Evolutionary conservation across 2,329 filamentous ascomycete genomes (phyloP).

Genomic region (Akanthomyces uredinophilus): DNA sequence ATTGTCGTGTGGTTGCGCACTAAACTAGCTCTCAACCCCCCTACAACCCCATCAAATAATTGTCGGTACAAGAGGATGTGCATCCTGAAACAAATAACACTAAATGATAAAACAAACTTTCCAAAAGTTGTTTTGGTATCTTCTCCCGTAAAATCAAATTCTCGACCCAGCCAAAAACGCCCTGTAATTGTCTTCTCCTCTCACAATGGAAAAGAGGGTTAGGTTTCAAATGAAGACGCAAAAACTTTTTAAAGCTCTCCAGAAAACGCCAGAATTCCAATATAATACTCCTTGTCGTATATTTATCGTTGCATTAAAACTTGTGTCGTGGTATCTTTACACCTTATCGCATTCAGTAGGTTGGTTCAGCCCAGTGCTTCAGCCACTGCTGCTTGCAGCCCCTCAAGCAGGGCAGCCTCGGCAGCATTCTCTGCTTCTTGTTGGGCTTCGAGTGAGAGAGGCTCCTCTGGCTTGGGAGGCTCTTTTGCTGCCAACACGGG

Average conservation of each 20-base stretch:
- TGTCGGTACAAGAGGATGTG: no score
- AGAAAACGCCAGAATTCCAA: background rate
- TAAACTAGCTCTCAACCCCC: no score
- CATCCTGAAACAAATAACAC: background rate
- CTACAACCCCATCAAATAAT: no score
- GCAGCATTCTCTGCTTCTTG: slow-evolving; percentile 29
- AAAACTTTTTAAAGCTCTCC: background rate
- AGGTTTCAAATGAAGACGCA: background rate
- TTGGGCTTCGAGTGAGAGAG: slow-evolving; percentile 20
- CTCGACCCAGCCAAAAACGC: background rate
- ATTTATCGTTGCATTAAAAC: background rate
- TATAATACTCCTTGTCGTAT: background rate
- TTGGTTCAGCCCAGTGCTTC: slow-evolving; percentile 17
- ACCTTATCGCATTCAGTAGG: background rate
- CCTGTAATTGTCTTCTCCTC: slow-evolving; percentile 5
- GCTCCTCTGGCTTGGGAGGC: slow-evolving; percentile 20
- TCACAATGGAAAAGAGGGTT: background rate
- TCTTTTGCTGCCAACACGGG: slow-evolving; percentile 16
- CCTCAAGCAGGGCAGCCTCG: slow-evolving; percentile 31
- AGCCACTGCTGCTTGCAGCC: slow-evolving; percentile 31
- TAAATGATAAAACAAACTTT: background rate
- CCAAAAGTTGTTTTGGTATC: slow-evolving; percentile 6
- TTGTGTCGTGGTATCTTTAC: background rate
- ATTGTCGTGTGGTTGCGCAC: no score
- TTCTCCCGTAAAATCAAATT: background rate